phyloP scores from a whole-genome alignment of 2,329 filamentous ascomycete genomes.

The Fusarium bactridioides region DNA sequence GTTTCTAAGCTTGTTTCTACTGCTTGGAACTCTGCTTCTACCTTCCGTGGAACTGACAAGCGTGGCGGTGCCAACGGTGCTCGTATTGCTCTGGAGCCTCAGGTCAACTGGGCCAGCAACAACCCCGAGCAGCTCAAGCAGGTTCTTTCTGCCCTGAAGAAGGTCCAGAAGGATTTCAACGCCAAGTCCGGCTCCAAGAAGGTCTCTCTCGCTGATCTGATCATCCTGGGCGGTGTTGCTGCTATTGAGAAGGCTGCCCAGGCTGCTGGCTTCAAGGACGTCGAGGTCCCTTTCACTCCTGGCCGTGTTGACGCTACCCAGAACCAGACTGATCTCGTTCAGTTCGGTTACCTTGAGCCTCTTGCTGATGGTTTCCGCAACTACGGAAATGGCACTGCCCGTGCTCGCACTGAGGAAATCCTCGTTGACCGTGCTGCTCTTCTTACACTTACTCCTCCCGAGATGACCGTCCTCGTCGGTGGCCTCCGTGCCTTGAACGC shows the following conservation, averaged over 20 bases:
- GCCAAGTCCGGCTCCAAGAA: conserved; percentile 61
- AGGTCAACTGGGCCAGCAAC: conserved; percentile 78
- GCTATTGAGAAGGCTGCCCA: conserved; percentile 75
- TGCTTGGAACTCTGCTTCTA: conserved; percentile 75
- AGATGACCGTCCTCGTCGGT: conserved; percentile 75
- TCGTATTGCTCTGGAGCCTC: conserved; percentile 76
- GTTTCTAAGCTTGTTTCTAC: conserved; percentile 68
- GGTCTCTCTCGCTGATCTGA: conserved; percentile 80
- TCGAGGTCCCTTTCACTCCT: conserved; percentile 74
- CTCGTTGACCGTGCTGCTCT: conserved; percentile 77
- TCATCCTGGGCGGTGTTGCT: conserved; percentile 76
- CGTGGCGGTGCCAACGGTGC: conserved; percentile 83
- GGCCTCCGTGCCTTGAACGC: conserved; percentile 74
- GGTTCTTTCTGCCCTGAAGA: conserved; percentile 68
- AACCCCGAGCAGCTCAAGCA: conserved; percentile 71
- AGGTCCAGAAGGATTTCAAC: conserved; percentile 73
- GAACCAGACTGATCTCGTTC: conserved; percentile 73
- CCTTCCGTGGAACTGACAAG: conserved; percentile 80
- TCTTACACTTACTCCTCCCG: conserved; percentile 74
- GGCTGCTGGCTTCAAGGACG: conserved; percentile 52
- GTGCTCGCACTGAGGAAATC: conserved; percentile 72
- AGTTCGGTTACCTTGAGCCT: conserved; percentile 73
- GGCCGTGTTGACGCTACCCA: conserved; percentile 76
- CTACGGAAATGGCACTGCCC: conserved; percentile 70
- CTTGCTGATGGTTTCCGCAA: conserved; percentile 81